Percentiles rank a stretch among this genome's conserved stretches.
Conservation (phyloP, 495 filamentous ascomycete species). For the Trichoderma asperelloides region DNA sequence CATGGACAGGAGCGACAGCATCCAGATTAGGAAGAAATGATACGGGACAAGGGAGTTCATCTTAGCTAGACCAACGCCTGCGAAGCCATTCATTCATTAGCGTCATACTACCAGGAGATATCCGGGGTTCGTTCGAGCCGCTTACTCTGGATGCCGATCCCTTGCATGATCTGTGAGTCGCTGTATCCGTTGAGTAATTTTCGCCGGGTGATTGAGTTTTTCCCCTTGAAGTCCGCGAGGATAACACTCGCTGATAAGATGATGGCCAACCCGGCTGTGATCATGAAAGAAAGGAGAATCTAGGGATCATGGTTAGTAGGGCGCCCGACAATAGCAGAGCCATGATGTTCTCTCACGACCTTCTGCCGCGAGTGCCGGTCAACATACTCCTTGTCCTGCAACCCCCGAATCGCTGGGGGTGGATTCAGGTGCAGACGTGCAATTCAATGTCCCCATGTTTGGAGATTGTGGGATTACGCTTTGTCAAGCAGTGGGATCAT, state of each 20-base stretch:
- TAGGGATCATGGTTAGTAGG: conserved; percentile 14
- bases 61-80: conserved; percentile 40
- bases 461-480: neutral
- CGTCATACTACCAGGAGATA: neutral
- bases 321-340: neutral
- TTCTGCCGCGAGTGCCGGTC: neutral
- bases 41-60: conserved; percentile 43
- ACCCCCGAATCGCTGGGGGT: conserved; percentile 46
- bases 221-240: conserved; percentile 33
- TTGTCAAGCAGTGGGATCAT: neutral
- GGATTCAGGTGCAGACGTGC: conserved; percentile 33
- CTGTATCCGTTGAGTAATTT: conserved; percentile 49
- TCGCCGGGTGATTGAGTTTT: conserved; percentile 35
- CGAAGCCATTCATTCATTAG: conserved; percentile 11
- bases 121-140: conserved; percentile 5
- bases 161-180: conserved; percentile 53
- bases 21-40: conserved; percentile 57
- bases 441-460: conserved; percentile 15
- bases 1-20: conserved; percentile 48
- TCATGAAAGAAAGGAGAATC: conserved; percentile 52
- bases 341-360: neutral
- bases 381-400: conserved; percentile 47
- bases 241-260: conserved; percentile 40
- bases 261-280: conserved; percentile 40
- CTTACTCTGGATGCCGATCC: conserved; percentile 45